Percentiles rank a stretch among this genome's conserved stretches.
Conservation (phyloP, 495 filamentous ascomycete genomes). For the Chlorociboria aeruginascens region DNA sequence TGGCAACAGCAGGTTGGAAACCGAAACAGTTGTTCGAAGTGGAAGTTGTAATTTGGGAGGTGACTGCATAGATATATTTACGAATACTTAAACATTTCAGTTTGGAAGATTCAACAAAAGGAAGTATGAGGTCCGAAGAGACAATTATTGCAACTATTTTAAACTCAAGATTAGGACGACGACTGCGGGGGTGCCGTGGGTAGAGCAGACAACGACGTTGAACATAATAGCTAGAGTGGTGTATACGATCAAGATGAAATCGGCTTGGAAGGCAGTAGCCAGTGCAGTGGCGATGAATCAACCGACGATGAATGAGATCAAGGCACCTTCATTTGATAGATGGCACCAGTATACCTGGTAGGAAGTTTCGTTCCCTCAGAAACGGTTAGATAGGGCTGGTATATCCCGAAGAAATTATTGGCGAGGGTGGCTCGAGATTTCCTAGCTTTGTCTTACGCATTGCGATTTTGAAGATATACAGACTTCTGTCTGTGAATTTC, state of each 20-base stretch:
- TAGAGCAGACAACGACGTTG: slow-evolving; percentile 40
- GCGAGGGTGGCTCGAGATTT: too few relatives aligned
- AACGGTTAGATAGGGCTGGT: background rate
- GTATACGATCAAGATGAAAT: slow-evolving; percentile 39
- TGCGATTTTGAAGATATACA: too few relatives aligned
- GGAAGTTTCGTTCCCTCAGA: background rate
- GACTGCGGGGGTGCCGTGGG: slow-evolving; percentile 38
- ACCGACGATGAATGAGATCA: slow-evolving; percentile 53
- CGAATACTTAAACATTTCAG: too few relatives aligned
- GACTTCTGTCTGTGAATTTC: too few relatives aligned
- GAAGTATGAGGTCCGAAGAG: slow-evolving; percentile 43
- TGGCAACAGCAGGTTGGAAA: too few relatives aligned
- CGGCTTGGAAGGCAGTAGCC: slow-evolving; percentile 39
- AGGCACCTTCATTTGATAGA: slow-evolving; percentile 27
- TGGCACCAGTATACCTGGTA: too few relatives aligned
- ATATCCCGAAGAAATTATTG: slow-evolving; percentile 9
- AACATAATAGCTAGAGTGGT: slow-evolving; percentile 43
- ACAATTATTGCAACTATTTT: too few relatives aligned
- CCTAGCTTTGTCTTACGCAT: too few relatives aligned
- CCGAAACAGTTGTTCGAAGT: too few relatives aligned
- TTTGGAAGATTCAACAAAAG: too few relatives aligned
- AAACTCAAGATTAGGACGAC: slow-evolving; percentile 52
- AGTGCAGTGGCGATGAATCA: slow-evolving; percentile 46
- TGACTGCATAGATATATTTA: too few relatives aligned
- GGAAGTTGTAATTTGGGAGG: too few relatives aligned